phyloP scores from a whole-genome alignment of 2,329 filamentous ascomycete genomes.

The Sporothrix luriei region DNA sequence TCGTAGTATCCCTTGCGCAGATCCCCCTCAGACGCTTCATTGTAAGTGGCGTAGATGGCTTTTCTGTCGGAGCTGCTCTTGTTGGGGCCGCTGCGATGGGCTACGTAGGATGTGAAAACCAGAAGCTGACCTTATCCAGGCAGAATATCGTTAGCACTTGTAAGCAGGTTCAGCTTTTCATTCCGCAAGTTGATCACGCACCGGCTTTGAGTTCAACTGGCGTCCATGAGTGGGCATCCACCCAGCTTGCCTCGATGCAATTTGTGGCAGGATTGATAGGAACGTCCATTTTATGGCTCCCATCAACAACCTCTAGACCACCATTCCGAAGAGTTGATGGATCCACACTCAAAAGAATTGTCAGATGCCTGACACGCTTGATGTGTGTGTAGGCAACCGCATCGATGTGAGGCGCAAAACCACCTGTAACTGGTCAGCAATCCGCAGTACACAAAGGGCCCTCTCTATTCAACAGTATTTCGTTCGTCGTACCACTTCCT shows the following conservation, averaged over 20 bases:
- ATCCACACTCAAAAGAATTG: constrained; percentile 25
- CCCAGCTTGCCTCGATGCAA: constrained; percentile 26
- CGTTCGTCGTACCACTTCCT: background rate
- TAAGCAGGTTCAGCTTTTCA: background rate
- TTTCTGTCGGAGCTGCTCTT: constrained; percentile 27
- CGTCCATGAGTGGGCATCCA: constrained; percentile 14
- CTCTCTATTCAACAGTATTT: background rate
- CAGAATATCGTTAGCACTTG: background rate
- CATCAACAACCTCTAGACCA: constrained; percentile 29
- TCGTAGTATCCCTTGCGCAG: constrained; percentile 30
- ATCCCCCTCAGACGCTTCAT: constrained; percentile 23
- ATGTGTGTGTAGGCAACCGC: constrained; percentile 29
- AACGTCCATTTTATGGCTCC: constrained; percentile 25
- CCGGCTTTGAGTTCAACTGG: background rate
- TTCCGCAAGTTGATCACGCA: background rate
- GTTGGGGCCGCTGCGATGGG: constrained; percentile 29
- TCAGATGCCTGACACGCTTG: constrained; percentile 30
- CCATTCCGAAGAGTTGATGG: constrained; percentile 26
- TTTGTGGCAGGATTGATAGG: constrained; percentile 16
- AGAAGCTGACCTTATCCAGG: constrained; percentile 26
- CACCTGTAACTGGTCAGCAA: background rate
- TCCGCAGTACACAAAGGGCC: background rate
- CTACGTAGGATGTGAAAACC: constrained; percentile 27
- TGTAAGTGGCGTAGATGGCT: constrained; percentile 29
- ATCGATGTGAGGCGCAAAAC: constrained; percentile 28